Evolutionary conservation across 371 early-diverging fungal genomes (phyloP), one percentile per base, ranked within the genome.

Genomic region (Rhizopus delemar): DNA sequence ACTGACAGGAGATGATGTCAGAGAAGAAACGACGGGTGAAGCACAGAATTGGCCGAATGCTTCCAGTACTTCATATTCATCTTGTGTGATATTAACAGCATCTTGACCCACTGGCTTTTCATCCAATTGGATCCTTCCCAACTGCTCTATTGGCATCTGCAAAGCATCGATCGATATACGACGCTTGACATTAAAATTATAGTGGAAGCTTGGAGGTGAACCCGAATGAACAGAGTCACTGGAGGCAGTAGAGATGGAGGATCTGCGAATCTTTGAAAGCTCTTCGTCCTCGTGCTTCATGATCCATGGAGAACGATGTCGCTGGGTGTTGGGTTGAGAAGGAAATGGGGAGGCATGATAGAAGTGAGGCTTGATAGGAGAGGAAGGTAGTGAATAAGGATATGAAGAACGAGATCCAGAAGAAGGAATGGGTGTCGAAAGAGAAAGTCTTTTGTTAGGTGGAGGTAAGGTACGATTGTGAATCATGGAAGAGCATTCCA

Each of bases 21-120:
- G 4, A 29, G 48, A 29, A 7, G 12, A 9, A n/a, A 43, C 43
- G 15, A 43, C 43, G n/a, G 43, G 43, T 13, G n/a, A 43, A 43
- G 43, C n/a, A 43, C 43, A 43, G 35, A 76, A 73, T 35, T 66
- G 63, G 6, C 73, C 68, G 57, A 78, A 68, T 2, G 75, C 78
- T 67, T 78, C 66, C 5, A 78, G 56, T 33, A 75, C 78, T 56
- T 78, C 75, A 50, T 71, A 75, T 57, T 78, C 78, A 38, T 75
- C 78, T 8, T 63, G 33, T 0, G 71, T 74, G 5, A 77, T 69
- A 62, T 73, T 71, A 8, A 71, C 65, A n/a, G 65, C 49, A n/a
- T 46, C 34, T 38, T 56, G 46, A 2, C 28, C 29, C 5, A 28
- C 29, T 1, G 31, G 48, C 41, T 55, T 43, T 48, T 57, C 54